Evolutionary conservation across 495 filamentous ascomycete genomes (phyloP).

Genomic region (Aspergillus sclerotiicarbonarius): DNA sequence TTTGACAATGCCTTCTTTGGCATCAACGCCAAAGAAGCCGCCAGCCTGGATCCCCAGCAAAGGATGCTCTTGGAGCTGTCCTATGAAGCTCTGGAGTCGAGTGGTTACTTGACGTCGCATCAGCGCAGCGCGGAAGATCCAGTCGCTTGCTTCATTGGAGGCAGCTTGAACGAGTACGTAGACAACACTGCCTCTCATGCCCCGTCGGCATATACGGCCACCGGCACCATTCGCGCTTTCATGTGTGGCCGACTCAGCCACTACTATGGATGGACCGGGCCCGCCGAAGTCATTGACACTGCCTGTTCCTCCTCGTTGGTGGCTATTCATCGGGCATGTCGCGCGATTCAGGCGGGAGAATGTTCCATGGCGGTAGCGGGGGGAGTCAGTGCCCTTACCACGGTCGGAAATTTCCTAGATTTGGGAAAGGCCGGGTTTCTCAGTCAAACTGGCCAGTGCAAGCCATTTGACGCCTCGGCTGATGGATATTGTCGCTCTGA

Average conservation of each 20-base stretch:
- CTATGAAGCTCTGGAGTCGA: slow-evolving; percentile 42
- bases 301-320: slow-evolving; percentile 34
- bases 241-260: slow-evolving; percentile 31
- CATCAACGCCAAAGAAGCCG: slow-evolving; percentile 39
- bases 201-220: slow-evolving; percentile 32
- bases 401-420: slow-evolving; percentile 17
- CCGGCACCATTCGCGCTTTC: slow-evolving; percentile 30
- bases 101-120: slow-evolving; percentile 26
- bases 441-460: slow-evolving; percentile 43
- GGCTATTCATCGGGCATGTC: slow-evolving; percentile 26
- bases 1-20: slow-evolving; percentile 50
- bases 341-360: slow-evolving; percentile 4
- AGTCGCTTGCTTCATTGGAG: slow-evolving; percentile 25
- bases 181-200: slow-evolving; percentile 27
- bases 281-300: slow-evolving; percentile 34
- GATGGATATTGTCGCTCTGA: slow-evolving; percentile 71
- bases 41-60: slow-evolving; percentile 49
- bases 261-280: slow-evolving; percentile 41
- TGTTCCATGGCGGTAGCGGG: slow-evolving; percentile 23
- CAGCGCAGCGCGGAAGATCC: slow-evolving; percentile 17
- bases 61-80: slow-evolving; percentile 40
- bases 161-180: slow-evolving; percentile 30
- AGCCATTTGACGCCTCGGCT: slow-evolving; percentile 62
- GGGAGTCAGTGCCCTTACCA: slow-evolving; percentile 32
- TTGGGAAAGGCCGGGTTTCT: slow-evolving; percentile 25